phyloP scores from a whole-genome alignment of 2,329 filamentous ascomycete species.

The Harringtonia aguacate region DNA sequence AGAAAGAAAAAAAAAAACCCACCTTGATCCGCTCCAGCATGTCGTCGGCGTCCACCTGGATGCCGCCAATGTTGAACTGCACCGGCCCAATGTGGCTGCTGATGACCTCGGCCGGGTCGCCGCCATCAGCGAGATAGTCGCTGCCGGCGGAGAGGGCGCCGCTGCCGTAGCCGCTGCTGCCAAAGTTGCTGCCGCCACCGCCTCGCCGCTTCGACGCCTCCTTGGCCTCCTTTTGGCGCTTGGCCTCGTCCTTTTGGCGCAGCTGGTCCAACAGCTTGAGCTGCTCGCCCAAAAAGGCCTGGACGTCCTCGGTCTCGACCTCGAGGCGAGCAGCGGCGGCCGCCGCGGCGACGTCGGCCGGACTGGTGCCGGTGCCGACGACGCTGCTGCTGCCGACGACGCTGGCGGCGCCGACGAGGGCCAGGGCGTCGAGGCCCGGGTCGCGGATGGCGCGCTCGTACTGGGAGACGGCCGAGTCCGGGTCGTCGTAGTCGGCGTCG shows the following conservation, averaged over 20 bases:
- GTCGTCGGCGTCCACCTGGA: slow-evolving; percentile 90
- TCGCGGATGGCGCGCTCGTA: slow-evolving; percentile 76
- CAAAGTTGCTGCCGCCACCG: slow-evolving; percentile 12
- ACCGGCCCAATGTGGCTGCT: slow-evolving; percentile 87
- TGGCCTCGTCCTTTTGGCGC: slow-evolving; percentile 37
- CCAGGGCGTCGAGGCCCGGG: slow-evolving; percentile 52
- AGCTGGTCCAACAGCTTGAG: slow-evolving; percentile 60
- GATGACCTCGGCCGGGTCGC: slow-evolving; percentile 26
- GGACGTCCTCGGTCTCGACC: slow-evolving; percentile 60
- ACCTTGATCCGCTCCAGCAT: slow-evolving; percentile 84
- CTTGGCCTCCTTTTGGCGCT: slow-evolving; percentile 25
- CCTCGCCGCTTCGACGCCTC: slow-evolving; percentile 11
- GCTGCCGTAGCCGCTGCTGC: slow-evolving; percentile 10
- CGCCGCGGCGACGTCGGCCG: slow-evolving; percentile 26
- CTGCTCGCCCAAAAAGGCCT: slow-evolving; percentile 67
- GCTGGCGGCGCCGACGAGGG: slow-evolving; percentile 26
- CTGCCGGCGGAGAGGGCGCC: slow-evolving; percentile 24
- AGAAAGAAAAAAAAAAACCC: slow-evolving; percentile 14
- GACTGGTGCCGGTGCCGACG: slow-evolving; percentile 52
- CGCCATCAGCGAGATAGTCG: slow-evolving; percentile 17
- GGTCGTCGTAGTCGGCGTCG: slow-evolving; percentile 16
- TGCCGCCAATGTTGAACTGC: slow-evolving; percentile 96
- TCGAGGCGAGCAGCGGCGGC: slow-evolving; percentile 30
- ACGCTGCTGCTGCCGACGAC: slow-evolving; percentile 47
- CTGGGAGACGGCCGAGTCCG: slow-evolving; percentile 54